Base-by-base conservation (phyloP, 306 rosid species). In the Trichosanthes cucumerina region DNA sequence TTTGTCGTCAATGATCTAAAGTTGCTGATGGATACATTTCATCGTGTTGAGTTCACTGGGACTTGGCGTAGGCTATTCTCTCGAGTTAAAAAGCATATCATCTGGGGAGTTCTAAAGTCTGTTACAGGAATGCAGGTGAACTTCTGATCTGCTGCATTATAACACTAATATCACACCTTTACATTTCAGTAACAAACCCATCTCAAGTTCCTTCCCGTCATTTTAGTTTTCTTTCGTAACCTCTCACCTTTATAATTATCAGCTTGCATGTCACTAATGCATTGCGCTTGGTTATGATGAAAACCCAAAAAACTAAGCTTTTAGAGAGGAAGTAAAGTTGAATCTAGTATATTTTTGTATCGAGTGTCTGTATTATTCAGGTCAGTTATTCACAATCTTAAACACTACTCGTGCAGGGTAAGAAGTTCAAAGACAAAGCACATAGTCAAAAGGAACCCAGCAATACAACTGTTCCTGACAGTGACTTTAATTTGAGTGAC, bases 71-170 rank as follows among this genome's bases (percentile, higher is more conserved):
- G 91, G 87, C 91, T 96, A 15, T 96, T 96, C 87, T 92, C 99
- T 10, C 93, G 93, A 80, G 98, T 96, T 75, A 96, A 92, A 89
- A 96, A 96, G 83, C 99, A 96, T 84, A 90, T 96, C 80, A 96
- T 96, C 70, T 96, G 99, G 99, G 98, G 99, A 82, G 99, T 96
- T 88, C 82, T 96, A 56, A 96, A 96, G 88, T 96, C 99, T 57
- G 99, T 96, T 63, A 96, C 99, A 5, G 99, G 99, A 87, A 92
- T 92, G 99, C 99, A 96, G 98, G 99, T 91, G 80, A 79, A 77
- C 36, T 72, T 43, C 12, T 54, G 12, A 21, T 73, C 26, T 28
- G 16, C 77, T 44, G 15, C 36, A 46, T 72, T 24, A 31, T 46
- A 26, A 46, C 77, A 26, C 58, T 26, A 46, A 26, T 47, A 18